Conservation (phyloP, 768 basidiomycete genomes). For the Daedalea quercina region DNA sequence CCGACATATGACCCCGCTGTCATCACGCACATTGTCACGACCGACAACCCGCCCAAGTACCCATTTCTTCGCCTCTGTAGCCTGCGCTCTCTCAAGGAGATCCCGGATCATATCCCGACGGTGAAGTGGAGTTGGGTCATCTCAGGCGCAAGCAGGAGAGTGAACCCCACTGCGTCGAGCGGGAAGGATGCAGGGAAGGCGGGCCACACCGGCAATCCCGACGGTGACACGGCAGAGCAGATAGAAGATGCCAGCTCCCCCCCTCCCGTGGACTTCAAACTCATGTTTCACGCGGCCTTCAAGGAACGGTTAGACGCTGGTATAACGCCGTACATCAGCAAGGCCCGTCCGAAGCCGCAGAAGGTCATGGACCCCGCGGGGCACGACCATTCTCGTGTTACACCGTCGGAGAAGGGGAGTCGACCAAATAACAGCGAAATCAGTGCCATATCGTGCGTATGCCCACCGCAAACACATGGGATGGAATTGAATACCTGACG, state of each 20-base stretch:
- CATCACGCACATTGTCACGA: conserved; percentile 65
- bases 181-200: not conserved
- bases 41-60: conserved; percentile 17
- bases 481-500: not conserved
- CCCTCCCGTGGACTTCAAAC: conserved; percentile 5
- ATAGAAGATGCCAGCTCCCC: not conserved
- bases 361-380: not conserved
- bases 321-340: conserved; percentile 4
- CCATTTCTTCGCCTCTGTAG: conserved; percentile 35
- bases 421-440: conserved; percentile 21
- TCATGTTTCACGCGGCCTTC: conserved; percentile 13
- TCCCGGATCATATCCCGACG: conserved; percentile 60
- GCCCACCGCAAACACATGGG: not conserved
- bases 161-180: conserved; percentile 13
- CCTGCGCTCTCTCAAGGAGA: conserved; percentile 42
- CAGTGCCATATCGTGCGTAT: conserved; percentile 44
- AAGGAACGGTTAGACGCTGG: conserved; percentile 12
- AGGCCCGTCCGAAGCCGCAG: conserved; percentile 11
- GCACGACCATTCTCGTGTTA: not conserved
- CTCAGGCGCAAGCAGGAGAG: conserved; percentile 19
- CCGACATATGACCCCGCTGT: conserved; percentile 46
- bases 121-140: conserved; percentile 60
- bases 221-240: conserved; percentile 1
- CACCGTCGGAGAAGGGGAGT: not conserved
- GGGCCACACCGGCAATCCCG: not conserved